A percentile compares a stretch with the other conserved stretches of the same genome.
Evolutionary conservation across 2,329 filamentous ascomycete species (phyloP).

Genomic region (Tolypocladium ovalisporum): DNA sequence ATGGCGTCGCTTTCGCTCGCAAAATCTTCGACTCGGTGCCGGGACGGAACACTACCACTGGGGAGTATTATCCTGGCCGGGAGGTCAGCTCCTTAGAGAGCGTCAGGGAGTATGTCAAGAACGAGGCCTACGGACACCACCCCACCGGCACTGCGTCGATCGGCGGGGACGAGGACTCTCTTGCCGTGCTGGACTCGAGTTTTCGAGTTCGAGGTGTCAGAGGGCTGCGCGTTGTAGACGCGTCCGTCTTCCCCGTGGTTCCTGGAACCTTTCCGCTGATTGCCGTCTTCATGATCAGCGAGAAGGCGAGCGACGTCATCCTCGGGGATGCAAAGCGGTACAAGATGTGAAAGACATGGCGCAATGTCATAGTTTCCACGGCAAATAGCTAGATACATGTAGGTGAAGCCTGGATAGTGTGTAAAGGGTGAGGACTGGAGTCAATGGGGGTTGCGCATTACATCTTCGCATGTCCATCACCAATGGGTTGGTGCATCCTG

Average conservation of each 20-base stretch:
- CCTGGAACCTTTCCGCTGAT: constrained; percentile 21
- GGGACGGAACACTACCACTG: neutral
- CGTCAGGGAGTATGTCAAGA: neutral
- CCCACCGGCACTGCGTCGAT: constrained; percentile 46
- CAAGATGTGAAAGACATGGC: neutral
- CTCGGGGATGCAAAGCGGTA: constrained; percentile 13
- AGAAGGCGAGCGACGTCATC: constrained; percentile 39
- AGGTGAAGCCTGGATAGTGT: too few species aligned
- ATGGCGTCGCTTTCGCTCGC: constrained; percentile 37
- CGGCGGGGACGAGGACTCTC: constrained; percentile 39
- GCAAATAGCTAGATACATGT: too few species aligned
- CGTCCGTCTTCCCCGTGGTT: constrained; percentile 32
- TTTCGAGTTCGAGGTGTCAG: constrained; percentile 46
- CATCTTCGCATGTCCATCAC: too few species aligned
- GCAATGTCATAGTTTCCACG: neutral
- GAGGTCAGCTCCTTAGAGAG: constrained; percentile 12
- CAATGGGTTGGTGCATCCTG: neutral
- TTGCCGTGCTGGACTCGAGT: constrained; percentile 44
- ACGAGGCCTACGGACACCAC: constrained; percentile 44
- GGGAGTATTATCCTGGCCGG: neutral
- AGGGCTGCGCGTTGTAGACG: constrained; percentile 51
- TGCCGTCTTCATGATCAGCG: constrained; percentile 36
- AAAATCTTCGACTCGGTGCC: constrained; percentile 18
- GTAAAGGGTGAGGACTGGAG: too few species aligned
- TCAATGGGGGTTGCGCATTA: too few species aligned